phyloP scores from a whole-genome alignment of 805 yeast genomes.

The Saturnispora silvae region DNA sequence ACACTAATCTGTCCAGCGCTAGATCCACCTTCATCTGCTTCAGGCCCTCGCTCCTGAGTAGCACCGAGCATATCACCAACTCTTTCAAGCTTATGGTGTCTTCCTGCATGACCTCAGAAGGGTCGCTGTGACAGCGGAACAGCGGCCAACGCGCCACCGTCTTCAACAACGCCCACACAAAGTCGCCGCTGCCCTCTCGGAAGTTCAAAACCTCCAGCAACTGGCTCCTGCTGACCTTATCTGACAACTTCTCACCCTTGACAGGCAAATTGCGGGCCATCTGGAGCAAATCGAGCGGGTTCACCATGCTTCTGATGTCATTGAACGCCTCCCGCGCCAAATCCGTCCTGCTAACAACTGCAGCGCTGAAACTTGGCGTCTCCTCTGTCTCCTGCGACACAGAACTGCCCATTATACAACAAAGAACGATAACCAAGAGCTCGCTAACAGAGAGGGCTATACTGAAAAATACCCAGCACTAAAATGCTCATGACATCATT shows the following conservation, averaged over 20 bases:
- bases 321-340: constrained; percentile 1
- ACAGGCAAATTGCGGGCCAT: constrained; percentile 4
- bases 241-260: background rate
- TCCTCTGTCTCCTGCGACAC: background rate
- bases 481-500: too few species aligned
- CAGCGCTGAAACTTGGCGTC: background rate
- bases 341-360: background rate
- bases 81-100: too few species aligned
- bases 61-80: constrained; percentile 1
- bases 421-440: too few species aligned
- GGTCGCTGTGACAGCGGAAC: too few species aligned
- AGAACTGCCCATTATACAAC: constrained; percentile 6
- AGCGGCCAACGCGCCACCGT: constrained; percentile 9
- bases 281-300: constrained; percentile 7
- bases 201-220: constrained; percentile 1
- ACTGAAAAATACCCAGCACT: too few species aligned
- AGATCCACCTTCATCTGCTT: too few species aligned
- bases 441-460: too few species aligned
- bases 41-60: too few species aligned
- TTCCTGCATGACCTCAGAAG: too few species aligned
- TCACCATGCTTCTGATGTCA: background rate
- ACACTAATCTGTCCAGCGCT: background rate
- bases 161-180: constrained; percentile 8
- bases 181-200: constrained; percentile 10
- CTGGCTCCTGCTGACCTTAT: background rate